Percentiles rank a stretch among this genome's conserved stretches.
These are phyloP conservation scores for Pyropia yezoensis DNA, from an alignment of 23 red algal species.

Conservation along the genomic window DNA sequence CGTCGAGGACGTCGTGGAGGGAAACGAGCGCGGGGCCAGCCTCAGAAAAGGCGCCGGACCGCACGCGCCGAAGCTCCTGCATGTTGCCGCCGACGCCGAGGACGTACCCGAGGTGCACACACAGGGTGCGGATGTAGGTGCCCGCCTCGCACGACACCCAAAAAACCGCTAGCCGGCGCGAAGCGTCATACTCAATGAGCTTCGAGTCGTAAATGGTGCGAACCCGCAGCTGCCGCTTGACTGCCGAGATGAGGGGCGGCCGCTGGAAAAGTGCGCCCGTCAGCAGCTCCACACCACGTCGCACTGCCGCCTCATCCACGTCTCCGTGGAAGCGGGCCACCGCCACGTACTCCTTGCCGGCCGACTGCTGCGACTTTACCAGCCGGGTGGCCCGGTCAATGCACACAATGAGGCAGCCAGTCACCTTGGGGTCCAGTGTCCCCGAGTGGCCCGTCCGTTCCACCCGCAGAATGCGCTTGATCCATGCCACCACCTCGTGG, in stretches of 20 bases:
- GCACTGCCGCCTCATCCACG: conserved; percentile 54
- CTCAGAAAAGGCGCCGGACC: conserved; percentile 75
- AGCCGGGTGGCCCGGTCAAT: conserved; percentile 93
- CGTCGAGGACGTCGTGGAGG: conserved; percentile 97
- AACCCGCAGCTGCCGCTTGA: conserved; percentile 93
- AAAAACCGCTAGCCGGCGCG: conserved; percentile 59
- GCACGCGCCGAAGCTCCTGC: conserved; percentile 94
- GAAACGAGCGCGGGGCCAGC: conserved; percentile 51
- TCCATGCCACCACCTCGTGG: conserved; percentile 99
- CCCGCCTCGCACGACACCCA: conserved; percentile 95
- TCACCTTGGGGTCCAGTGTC: conserved; percentile 97
- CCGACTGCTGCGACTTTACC: conserved; percentile 91
- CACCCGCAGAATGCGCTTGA: conserved; percentile 88
- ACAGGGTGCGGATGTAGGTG: conserved; percentile 95
- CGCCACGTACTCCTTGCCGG: conserved; percentile 96
- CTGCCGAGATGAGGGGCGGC: conserved; percentile 92
- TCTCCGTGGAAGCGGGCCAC: conserved; percentile 72
- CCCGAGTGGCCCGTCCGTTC: conserved; percentile 98
- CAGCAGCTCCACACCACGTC: conserved; percentile 75
- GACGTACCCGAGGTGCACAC: conserved; percentile 79
- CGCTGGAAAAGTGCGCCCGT: conserved; percentile 93
- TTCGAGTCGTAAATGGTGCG: conserved; percentile 86
- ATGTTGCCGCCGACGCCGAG: conserved; percentile 87
- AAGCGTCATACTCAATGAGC: conserved; percentile 81
- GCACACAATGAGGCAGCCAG: conserved; percentile 94